Evolutionary conservation across 106 monocot genomes (phyloP), one percentile per base, ranked within the genome.

Genomic region (Dendrobium nobile): DNA sequence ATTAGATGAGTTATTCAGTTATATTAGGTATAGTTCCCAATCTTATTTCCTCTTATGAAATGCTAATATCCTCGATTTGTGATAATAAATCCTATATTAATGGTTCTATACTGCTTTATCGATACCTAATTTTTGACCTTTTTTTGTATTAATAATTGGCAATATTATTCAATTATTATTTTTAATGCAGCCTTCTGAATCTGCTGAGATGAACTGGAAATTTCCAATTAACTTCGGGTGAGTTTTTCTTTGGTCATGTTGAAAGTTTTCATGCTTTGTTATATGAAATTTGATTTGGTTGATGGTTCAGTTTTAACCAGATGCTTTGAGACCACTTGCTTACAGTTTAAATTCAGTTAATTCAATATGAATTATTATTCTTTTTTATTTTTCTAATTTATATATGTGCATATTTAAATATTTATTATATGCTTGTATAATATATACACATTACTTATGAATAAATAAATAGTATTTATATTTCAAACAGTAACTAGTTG

Each of bases 151-250:
- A 15, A 8, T 31, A 15, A 33, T 16, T 70, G 70, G 5, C 7
- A 37, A 8, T 44, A n/a, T 17, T 43, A 22, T 43, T 28, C 19
- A 42, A 74, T 74, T 43, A 43, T 76, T 76, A 16, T 76, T 41
- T 51, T 47, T 7, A 26, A 26, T 48, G 76, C 76, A 76, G 76
- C 7, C 15, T 48, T 15, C 15, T 76, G 20, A 19, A 20, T 76
- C 27, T 48, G 48, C 48, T 76, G 76, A 76, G 76, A 76, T 76
- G 76, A 76, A 76, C 48, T 76, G 76, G 76, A 76, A 76, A 76
- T 76, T 76, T 76, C 76, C 76, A 51, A 76, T 76, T 26, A 76
- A 47, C 76, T 76, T 76, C 18, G 76, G 76, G 76, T 76, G 45
- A 76, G 76, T 15, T 41, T 74, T 74, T 74, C 9, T 42, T 20